Evolutionary conservation across 495 filamentous ascomycete species (phyloP).

Genomic region (Podospora appendiculata): DNA sequence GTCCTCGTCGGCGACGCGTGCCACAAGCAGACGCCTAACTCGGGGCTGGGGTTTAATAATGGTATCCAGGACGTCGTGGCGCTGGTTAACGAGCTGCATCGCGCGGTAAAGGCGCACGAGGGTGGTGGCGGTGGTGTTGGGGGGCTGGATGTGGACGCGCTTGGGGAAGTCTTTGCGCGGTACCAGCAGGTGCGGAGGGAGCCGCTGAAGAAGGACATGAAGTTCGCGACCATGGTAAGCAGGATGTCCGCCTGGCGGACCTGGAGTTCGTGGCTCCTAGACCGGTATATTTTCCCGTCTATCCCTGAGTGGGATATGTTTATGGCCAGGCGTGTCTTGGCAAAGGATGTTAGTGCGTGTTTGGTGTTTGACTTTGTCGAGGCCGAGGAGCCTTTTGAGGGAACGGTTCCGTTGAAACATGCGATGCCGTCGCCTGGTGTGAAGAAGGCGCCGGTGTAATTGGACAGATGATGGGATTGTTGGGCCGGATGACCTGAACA

Average conservation of each 20-base stretch:
- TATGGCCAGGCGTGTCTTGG: neutral
- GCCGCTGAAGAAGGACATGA: neutral
- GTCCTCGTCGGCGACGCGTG: slow-evolving; percentile 27
- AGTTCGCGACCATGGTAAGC: neutral
- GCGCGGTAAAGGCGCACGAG: neutral
- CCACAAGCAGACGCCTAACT: slow-evolving; percentile 28
- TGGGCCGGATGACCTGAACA: too few species aligned
- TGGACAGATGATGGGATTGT: too few species aligned
- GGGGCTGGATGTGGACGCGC: neutral
- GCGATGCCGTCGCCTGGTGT: neutral
- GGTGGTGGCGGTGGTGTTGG: neutral
- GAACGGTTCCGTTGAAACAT: neutral
- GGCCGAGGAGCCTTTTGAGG: neutral
- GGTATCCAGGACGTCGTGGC: slow-evolving; percentile 23
- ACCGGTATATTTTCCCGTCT: neutral
- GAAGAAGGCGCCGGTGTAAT: neutral
- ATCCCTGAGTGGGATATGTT: neutral
- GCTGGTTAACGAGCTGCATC: slow-evolving; percentile 19
- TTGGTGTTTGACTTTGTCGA: neutral
- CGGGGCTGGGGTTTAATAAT: slow-evolving; percentile 26
- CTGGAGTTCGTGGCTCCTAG: neutral
- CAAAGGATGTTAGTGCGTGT: neutral
- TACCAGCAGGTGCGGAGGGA: neutral
- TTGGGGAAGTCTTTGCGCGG: neutral
- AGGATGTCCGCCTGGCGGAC: neutral